Evolutionary conservation across 169 alveolate genomes (phyloP), one percentile per base, ranked within the genome.

Genomic region (Plasmodium falciparum): DNA sequence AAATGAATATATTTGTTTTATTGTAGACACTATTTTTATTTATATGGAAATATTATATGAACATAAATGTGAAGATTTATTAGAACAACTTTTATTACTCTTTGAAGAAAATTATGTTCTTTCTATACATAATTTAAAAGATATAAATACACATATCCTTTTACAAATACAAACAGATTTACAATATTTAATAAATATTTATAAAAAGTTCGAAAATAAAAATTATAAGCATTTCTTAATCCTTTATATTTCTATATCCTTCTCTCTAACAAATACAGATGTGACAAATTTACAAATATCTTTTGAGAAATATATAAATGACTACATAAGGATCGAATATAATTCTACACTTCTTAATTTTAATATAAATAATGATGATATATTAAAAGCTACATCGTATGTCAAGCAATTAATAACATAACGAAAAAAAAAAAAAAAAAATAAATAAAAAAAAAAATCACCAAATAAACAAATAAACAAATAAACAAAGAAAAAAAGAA

Each of bases 1-100:
- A 3, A 61, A 80, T 8, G 90, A 80, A 67, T 54, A 80, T 56
- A 80, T 80, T 9, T 80, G 90, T 9, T 67, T 80, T 24, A 50
- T 80, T 22, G 73, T 52, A 56, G 90, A 80, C n/a, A 50, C 80
- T 13, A n/a, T 80, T 52, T 80, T 80, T 43, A 9, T 67, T 13
- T 80, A 67, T 58, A 56, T 80, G 11, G 72, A 80, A 47, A 80
- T 56, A 67, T 69, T 67, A 47, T 72, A 80, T 66, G 90, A 67
- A 71, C 22, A 80, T 17, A 72, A 56, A 26, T 29, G 12, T 50
- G 49, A 54, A n/a, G 7, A 80, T 58, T 9, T 80, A 8, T 17
- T 61, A 26, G 73, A 80, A 33, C 56, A 67, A 12, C 17, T 80
- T 9, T 62, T 80, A 24, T 43, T 15, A 8, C 62, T 67, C 7